A percentile compares a stretch with the other conserved stretches of the same genome.
phyloP scores from a whole-genome alignment of 75 land plant species.

The Isoetes taiwanensis region DNA sequence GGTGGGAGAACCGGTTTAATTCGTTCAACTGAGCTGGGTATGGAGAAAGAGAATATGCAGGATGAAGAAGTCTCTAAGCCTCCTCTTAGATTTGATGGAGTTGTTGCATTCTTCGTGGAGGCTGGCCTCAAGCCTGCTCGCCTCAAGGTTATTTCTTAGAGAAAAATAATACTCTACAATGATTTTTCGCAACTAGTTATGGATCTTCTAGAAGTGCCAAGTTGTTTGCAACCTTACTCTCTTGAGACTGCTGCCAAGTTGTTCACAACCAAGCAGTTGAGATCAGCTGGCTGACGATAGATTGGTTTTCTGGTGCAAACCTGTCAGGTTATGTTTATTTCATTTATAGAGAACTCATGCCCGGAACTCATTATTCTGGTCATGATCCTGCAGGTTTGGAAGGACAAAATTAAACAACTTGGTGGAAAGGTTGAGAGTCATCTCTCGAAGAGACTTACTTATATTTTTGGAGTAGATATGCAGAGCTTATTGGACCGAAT shows the following conservation, averaged over 20 bases:
- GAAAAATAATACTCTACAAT: neutral
- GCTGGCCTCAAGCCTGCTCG: slow-evolving; percentile 50
- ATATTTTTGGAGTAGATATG: slow-evolving; percentile 40
- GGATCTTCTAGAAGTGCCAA: neutral
- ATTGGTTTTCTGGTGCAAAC: too few species aligned
- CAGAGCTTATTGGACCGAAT: slow-evolving; percentile 25
- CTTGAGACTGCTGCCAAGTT: neutral
- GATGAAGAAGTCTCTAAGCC: too few species aligned
- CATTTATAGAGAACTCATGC: too few species aligned
- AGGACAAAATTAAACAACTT: slow-evolving; percentile 52
- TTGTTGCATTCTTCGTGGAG: slow-evolving; percentile 46
- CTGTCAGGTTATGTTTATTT: too few species aligned
- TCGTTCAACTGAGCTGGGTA: too few species aligned
- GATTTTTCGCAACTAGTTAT: neutral
- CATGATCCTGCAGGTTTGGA: slow-evolving; percentile 52
- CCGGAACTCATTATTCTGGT: too few species aligned
- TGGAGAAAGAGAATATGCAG: too few species aligned
- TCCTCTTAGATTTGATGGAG: slow-evolving; percentile 48
- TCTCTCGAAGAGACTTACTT: slow-evolving; percentile 44
- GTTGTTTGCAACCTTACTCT: neutral
- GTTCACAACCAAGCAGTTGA: too few species aligned
- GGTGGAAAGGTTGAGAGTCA: slow-evolving; percentile 52
- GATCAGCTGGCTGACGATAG: too few species aligned
- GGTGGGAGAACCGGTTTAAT: too few species aligned
- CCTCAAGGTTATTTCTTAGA: slow-evolving; percentile 34